Percentiles rank a stretch among this genome's conserved stretches.
Conservation (phyloP, 495 filamentous ascomycete species). For the Daldinia grandis region DNA sequence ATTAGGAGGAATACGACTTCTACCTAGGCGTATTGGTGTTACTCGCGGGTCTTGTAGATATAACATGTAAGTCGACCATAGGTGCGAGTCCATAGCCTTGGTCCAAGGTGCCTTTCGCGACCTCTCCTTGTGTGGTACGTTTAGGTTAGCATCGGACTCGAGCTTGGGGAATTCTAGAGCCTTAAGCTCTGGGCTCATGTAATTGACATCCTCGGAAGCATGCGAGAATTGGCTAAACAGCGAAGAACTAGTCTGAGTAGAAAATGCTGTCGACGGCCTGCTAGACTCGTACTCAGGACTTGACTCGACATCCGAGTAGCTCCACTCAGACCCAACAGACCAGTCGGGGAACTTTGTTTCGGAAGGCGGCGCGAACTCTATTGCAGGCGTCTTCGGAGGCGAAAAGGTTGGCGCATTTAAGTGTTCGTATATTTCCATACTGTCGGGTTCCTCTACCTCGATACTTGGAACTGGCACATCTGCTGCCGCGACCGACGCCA, state of each 20-base stretch:
- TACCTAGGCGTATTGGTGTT: slow-evolving; percentile 91
- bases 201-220: slow-evolving; percentile 57
- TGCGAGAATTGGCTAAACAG: slow-evolving; percentile 59
- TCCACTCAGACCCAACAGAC: slow-evolving; percentile 55
- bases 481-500: slow-evolving; percentile 65
- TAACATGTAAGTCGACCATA: slow-evolving; percentile 89
- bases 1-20: slow-evolving; percentile 84
- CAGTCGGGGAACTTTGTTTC: slow-evolving; percentile 56
- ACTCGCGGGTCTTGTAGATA: slow-evolving; percentile 93
- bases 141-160: slow-evolving; percentile 12
- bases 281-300: slow-evolving; percentile 61
- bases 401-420: slow-evolving; percentile 48
- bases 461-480: slow-evolving; percentile 65
- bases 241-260: slow-evolving; percentile 59
- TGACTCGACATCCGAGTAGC: slow-evolving; percentile 56
- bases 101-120: slow-evolving; percentile 72
- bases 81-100: slow-evolving; percentile 86
- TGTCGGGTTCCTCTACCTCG: slow-evolving; percentile 6
- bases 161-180: slow-evolving; percentile 39
- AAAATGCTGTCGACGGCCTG: slow-evolving; percentile 59
- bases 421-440: slow-evolving; percentile 32
- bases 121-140: slow-evolving; percentile 38
- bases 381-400: slow-evolving; percentile 58
- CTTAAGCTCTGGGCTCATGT: slow-evolving; percentile 54
- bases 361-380: slow-evolving; percentile 47